Conservation (phyloP, 805 yeast species). For the Cyberlindnera mrakii region DNA sequence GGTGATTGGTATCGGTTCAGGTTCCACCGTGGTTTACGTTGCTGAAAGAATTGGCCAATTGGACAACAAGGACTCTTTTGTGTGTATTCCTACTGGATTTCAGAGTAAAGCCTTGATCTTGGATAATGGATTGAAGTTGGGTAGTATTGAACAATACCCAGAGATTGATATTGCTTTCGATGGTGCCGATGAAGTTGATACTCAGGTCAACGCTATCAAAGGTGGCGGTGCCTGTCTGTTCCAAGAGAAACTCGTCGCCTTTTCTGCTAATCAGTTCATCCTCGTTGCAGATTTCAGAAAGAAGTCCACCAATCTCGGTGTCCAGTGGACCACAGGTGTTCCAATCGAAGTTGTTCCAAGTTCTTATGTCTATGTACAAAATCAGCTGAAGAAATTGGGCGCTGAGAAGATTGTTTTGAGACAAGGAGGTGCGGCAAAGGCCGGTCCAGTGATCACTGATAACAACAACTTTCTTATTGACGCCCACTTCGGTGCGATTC, state of each 20-base stretch:
- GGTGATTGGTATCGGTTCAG: constrained; percentile 92
- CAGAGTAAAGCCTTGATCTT: constrained; percentile 85
- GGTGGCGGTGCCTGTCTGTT: constrained; percentile 99
- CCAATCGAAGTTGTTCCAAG: constrained; percentile 95
- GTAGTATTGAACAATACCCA: constrained; percentile 78
- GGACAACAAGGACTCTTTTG: constrained; percentile 45
- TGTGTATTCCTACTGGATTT: constrained; percentile 94
- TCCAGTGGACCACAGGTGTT: constrained; percentile 81
- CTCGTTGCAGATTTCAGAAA: constrained; percentile 92
- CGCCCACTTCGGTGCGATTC: constrained; percentile 82
- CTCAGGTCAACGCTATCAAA: constrained; percentile 75
- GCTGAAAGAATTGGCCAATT: constrained; percentile 87
- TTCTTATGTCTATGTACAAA: constrained; percentile 70
- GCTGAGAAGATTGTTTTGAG: constrained; percentile 62
- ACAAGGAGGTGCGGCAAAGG: constrained; percentile 86
- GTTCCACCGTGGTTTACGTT: constrained; percentile 94
- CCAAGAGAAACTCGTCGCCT: constrained; percentile 93
- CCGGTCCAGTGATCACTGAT: constrained; percentile 96
- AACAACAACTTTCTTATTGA: constrained; percentile 91
- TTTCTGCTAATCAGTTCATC: constrained; percentile 67
- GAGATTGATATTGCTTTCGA: constrained; percentile 89
- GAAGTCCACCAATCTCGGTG: constrained; percentile 68
- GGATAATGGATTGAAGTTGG: constrained; percentile 71
- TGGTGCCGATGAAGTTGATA: constrained; percentile 97
- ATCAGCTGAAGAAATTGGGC: constrained; percentile 57